phyloP scores from a whole-genome alignment of 2,329 filamentous ascomycete species.

The Nemania sp. region DNA sequence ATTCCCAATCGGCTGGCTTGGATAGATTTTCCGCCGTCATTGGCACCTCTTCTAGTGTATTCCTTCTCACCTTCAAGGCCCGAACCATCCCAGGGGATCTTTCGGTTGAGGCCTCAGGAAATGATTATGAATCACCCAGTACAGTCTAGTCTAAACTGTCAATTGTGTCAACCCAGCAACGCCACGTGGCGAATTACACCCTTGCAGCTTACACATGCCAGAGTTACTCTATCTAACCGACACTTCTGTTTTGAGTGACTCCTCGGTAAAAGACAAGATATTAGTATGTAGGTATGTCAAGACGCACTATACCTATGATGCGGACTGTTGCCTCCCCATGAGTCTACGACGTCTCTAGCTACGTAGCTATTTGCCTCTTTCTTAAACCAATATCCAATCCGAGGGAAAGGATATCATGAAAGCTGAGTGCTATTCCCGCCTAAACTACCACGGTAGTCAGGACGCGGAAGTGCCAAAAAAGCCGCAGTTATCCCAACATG shows the following conservation, averaged over 20 bases:
- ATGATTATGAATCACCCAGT: conserved; percentile 2
- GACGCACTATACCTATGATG: neutral
- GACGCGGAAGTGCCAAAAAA: neutral
- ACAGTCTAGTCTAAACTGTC: conserved; percentile 14
- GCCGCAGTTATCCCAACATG: too few relatives aligned
- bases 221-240: conserved; percentile 1
- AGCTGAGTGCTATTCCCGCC: too few relatives aligned
- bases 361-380: neutral
- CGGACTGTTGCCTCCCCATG: neutral
- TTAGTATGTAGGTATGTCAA: neutral
- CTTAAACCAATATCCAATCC: neutral
- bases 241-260: neutral
- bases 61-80: conserved; percentile 1
- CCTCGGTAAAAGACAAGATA: neutral
- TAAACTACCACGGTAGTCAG: neutral
- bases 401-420: too few relatives aligned
- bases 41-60: neutral
- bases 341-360: neutral
- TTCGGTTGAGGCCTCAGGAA: conserved; percentile 16
- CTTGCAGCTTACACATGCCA: neutral
- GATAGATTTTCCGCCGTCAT: conserved; percentile 13
- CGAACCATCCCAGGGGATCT: conserved; percentile 22
- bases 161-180: conserved; percentile 2
- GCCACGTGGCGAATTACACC: conserved; percentile 28
- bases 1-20: conserved; percentile 23